Percentiles rank a stretch among this genome's conserved stretches.
These are phyloP conservation scores for Candida railenensis DNA, from an alignment of 805 yeast genomes.

Conservation along the genomic window DNA sequence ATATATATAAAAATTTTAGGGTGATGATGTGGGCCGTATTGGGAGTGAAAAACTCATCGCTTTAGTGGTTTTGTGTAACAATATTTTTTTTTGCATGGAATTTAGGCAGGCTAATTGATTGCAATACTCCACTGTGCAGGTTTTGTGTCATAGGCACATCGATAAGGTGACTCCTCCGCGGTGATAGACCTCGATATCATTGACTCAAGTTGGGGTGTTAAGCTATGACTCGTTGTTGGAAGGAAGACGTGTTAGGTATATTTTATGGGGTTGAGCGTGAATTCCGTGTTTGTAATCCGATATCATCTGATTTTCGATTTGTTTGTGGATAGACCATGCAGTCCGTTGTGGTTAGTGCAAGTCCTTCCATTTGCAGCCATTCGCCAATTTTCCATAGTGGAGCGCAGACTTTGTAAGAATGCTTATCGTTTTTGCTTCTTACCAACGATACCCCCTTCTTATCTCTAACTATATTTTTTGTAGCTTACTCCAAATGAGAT, in stretches of 20 bases:
- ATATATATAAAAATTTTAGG: not conserved
- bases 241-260: too few species aligned
- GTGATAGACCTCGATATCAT: not conserved
- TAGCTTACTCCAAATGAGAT: conserved; percentile 32
- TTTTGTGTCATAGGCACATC: not conserved
- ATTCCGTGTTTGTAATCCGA: too few species aligned
- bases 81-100: not conserved
- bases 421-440: too few species aligned
- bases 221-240: too few species aligned
- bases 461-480: not conserved
- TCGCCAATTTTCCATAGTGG: not conserved
- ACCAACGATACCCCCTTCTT: too few species aligned
- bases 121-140: too few species aligned
- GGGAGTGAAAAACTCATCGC: conserved; percentile 1
- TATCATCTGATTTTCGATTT: not conserved
- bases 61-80: not conserved
- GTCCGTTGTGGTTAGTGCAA: too few species aligned
- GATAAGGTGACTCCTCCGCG: not conserved
- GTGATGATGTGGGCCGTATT: not conserved
- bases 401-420: too few species aligned
- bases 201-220: too few species aligned
- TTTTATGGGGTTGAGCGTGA: too few species aligned
- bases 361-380: not conserved
- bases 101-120: not conserved
- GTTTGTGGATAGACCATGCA: too few species aligned